These are phyloP conservation scores for Leucoagaricus sp. DNA, from an alignment of 1,284 basidiomycete genomes.

Conservation along the genomic window DNA sequence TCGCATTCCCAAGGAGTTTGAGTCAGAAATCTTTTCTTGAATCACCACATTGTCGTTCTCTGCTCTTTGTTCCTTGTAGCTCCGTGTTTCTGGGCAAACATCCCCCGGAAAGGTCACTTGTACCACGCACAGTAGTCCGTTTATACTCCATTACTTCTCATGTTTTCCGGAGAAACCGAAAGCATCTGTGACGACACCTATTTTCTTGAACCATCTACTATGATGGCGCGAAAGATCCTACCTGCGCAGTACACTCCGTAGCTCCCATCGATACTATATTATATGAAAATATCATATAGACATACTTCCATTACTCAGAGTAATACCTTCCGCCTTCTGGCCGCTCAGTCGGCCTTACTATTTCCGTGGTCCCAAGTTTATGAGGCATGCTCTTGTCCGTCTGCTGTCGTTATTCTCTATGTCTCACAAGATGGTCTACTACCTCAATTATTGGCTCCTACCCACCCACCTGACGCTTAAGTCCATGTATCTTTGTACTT, in stretches of 20 bases:
- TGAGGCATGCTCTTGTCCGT: neutral
- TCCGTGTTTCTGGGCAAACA: neutral
- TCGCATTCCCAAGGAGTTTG: neutral
- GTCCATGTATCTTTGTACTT: neutral
- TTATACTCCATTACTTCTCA: constrained; percentile 7
- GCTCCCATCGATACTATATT: neutral
- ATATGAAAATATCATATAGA: constrained; percentile 9
- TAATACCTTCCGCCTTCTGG: neutral
- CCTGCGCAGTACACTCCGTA: neutral
- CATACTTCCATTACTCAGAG: constrained; percentile 1
- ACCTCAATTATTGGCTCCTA: neutral
- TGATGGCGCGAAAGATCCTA: neutral
- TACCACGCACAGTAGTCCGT: neutral
- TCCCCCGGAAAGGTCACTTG: neutral
- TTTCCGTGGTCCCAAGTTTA: constrained; percentile 2
- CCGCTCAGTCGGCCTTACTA: constrained; percentile 3
- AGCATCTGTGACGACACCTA: neutral
- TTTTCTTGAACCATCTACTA: neutral
- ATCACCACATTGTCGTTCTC: neutral
- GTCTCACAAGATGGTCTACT: neutral
- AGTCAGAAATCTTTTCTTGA: neutral
- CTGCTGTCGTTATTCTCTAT: neutral
- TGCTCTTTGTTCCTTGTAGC: neutral
- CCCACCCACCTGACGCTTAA: neutral
- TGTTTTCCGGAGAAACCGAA: constrained; percentile 2